Base-by-base conservation (phyloP, 2,329 filamentous ascomycete species). In the Colletotrichum phormii region DNA sequence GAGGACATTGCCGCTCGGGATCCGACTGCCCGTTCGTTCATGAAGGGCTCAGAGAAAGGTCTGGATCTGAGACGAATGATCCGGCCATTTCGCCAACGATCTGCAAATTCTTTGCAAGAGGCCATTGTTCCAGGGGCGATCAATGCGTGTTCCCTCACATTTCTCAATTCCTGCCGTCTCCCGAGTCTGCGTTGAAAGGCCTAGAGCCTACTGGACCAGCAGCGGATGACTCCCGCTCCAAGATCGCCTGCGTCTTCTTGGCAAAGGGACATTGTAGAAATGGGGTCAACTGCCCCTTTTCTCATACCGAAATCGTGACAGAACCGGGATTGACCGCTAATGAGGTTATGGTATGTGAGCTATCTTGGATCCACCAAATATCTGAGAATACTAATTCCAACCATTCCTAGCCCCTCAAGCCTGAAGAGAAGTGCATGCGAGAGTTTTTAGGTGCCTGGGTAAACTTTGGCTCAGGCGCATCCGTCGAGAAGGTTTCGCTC, bases 401-500 rank as follows among this genome's bases (percentile, higher is more conserved):
- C 22, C 2, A 31, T 31, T 51, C 9, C 22, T 26, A 29, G 13
- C 18, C 26, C 15, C 2, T 22, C 42, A 7, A 11, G 13, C 42
- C 42, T 18, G 6, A 49, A 24, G 37, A 51, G 24, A 51, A 15
- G 15, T 62, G 60, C 15, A 62, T 13, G 9, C 60, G 60, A 8
- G 37, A 62, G 13, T 7, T 62, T 5, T 12, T 62, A 29, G 60
- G 60, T 11, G 60, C 60, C 13, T 62, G 22, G 5, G 29, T 62
- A 2, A 4, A 18, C 18, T 51, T 62, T 31, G 60, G 60, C 4
- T 8, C 35, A 13, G 83, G 83, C 5, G 81, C 79, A 1, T 62
- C 62, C 0, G 72, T 83, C 5, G 37, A 65, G 0, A 80, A 78
- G 24, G 69, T 82, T 3, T 76, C 75, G 4, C 75, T 84, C 7